Evolutionary conservation across 202 grass and related monocot species (phyloP), one percentile per base, ranked within the genome.

Genomic region (Dendrocalamus latiflorus): DNA sequence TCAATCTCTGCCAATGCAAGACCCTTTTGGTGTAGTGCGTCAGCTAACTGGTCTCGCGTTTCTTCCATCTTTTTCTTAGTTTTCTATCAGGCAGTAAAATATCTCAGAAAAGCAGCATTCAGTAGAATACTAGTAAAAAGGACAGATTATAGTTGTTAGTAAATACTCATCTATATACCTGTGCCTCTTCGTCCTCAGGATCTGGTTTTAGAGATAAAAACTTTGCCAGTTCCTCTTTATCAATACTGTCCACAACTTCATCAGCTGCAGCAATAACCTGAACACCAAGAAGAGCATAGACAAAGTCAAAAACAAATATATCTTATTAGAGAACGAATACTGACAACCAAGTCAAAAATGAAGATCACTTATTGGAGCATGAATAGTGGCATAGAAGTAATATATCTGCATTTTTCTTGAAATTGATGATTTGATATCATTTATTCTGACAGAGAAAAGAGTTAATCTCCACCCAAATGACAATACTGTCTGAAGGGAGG

Each of bases 11-110:
- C 89, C 83, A 99, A 84, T 77, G 96, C 93, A 74, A 99, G 61
- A 62, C 96, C 91, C 64, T 99, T 99, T 71, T 99, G 93, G 73
- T 92, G 96, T 59, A 99, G 78, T 70, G 96, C 96, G 88, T 99
- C 91, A 2, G 81, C 93, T 73, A 95, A 77, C 62, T 96, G 96
- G 86, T 99, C 89, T 25, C 93, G 80, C 43, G 80, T 90, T 70
- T 80, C 83, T 86, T 99, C 93, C 89, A 92, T 90, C 70, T 89
- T 92, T 79, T 94, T 99, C 89, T 94, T 99, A 56, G 84, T 81
- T 90, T 94, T 94, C 96, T 95, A 75, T 34, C 80, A 47, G 61
- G 36, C 18, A 81, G 14, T 45, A 79, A 53, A 60, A 79, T 33
- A 58, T 66, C 81, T 66, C 28, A 86, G 70, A 56, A 60, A 57